Evolutionary conservation across 148 eudicot genomes (phyloP).

Genomic region (Rhododendron kiyosumense): DNA sequence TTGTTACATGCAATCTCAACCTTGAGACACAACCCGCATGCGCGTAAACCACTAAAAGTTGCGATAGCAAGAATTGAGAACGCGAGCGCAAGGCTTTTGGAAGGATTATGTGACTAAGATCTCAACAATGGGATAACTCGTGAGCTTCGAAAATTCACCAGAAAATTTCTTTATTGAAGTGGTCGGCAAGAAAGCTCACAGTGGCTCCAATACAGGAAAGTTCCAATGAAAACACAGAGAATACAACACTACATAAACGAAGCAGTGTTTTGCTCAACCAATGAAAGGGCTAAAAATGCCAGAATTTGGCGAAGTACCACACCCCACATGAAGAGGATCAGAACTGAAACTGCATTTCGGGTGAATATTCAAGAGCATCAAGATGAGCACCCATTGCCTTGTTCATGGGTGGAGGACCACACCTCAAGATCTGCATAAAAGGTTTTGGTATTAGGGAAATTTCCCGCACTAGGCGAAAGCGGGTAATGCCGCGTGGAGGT

Average conservation of each 20-base stretch:
- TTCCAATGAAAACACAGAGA: not conserved
- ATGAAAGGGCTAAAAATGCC: not conserved
- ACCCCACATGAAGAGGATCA: constrained; percentile 10
- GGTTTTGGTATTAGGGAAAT: not conserved
- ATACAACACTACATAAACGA: not conserved
- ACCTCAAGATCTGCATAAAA: constrained; percentile 53
- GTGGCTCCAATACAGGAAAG: not conserved
- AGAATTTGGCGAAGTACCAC: not conserved
- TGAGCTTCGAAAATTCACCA: not conserved
- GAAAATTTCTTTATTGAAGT: not conserved
- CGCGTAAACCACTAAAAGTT: too few species aligned
- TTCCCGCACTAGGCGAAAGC: not conserved
- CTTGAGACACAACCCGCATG: too few species aligned
- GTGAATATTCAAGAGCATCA: constrained; percentile 56
- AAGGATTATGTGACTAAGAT: too few species aligned
- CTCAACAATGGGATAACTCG: too few species aligned
- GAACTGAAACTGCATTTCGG: constrained; percentile 77
- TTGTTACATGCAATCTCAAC: too few species aligned
- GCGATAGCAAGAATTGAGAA: too few species aligned
- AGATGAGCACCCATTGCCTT: constrained; percentile 86
- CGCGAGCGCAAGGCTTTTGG: too few species aligned
- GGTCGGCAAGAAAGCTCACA: not conserved
- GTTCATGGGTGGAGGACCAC: constrained; percentile 89
- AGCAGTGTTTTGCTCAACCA: not conserved
- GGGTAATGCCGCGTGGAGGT: not conserved